Evolutionary conservation across 1,284 basidiomycete genomes (phyloP).

Genomic region (Heterobasidion occidentale): DNA sequence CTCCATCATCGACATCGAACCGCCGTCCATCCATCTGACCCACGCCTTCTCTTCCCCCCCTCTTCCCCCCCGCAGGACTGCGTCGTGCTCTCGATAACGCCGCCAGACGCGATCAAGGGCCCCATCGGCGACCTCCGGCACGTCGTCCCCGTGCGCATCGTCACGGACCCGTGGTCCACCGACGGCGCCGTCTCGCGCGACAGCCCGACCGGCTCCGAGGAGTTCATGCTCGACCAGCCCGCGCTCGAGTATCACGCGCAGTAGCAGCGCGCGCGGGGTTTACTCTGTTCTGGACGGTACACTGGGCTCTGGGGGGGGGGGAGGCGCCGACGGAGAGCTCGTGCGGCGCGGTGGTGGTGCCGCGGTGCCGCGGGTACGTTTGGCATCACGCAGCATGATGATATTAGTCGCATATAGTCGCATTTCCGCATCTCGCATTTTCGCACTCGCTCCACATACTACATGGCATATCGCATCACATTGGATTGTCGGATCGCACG

Average conservation of each 20-base stretch:
- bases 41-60: neutral
- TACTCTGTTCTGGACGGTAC: too few species aligned
- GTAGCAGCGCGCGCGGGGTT: neutral
- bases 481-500: too few species aligned
- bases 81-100: slow-evolving; percentile 50
- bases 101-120: slow-evolving; percentile 44
- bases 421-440: too few species aligned
- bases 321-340: too few species aligned
- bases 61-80: slow-evolving; percentile 39
- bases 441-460: too few species aligned
- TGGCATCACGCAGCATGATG: too few species aligned
- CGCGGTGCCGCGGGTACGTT: too few species aligned
- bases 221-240: neutral
- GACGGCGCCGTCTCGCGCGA: slow-evolving; percentile 16
- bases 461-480: too few species aligned
- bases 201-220: slow-evolving; percentile 5
- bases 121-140: slow-evolving; percentile 52
- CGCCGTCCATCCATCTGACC: neutral
- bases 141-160: slow-evolving; percentile 55
- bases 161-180: slow-evolving; percentile 52
- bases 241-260: neutral
- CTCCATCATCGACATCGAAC: neutral
- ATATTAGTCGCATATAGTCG: too few species aligned
- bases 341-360: too few species aligned
- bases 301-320: too few species aligned